These are phyloP conservation scores for Cynanchum wilfordii DNA, from an alignment of 257 asterid genomes.

Conservation along the genomic window DNA sequence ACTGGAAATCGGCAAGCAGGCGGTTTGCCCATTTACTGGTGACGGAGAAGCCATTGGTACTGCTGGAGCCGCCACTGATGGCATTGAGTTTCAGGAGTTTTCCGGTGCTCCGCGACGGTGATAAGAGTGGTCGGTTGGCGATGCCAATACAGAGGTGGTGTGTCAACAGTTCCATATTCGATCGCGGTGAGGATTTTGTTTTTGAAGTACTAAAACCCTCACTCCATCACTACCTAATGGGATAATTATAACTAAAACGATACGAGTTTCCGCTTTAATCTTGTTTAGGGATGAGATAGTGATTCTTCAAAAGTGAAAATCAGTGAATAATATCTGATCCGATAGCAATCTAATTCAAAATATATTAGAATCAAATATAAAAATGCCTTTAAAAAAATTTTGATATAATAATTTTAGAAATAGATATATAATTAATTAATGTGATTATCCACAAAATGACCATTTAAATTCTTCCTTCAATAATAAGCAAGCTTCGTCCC, in stretches of 20 bases:
- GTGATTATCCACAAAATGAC: not conserved
- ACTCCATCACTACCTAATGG: not conserved
- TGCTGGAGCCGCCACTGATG: constrained; percentile 44
- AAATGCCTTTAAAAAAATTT: no score
- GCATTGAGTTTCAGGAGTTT: constrained; percentile 46
- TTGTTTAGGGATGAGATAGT: no score
- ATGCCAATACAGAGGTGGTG: constrained; percentile 43
- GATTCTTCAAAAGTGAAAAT: no score
- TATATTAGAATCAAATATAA: no score
- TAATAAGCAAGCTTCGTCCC: no score
- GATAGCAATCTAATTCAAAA: no score
- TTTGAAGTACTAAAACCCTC: constrained; percentile 9
- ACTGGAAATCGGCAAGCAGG: constrained; percentile 88
- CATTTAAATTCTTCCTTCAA: no score
- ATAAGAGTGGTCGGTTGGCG: constrained; percentile 36
- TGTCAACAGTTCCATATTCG: constrained; percentile 50
- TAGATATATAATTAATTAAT: no score
- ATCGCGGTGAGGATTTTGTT: not conserved
- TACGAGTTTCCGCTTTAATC: no score
- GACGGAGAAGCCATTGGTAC: constrained; percentile 30
- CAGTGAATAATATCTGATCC: no score
- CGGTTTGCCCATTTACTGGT: constrained; percentile 98
- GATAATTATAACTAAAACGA: no score
- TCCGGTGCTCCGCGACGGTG: constrained; percentile 20
- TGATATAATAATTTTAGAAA: no score